Conservation (phyloP, 75 land plant species). For the Sequoia sempervirens region DNA sequence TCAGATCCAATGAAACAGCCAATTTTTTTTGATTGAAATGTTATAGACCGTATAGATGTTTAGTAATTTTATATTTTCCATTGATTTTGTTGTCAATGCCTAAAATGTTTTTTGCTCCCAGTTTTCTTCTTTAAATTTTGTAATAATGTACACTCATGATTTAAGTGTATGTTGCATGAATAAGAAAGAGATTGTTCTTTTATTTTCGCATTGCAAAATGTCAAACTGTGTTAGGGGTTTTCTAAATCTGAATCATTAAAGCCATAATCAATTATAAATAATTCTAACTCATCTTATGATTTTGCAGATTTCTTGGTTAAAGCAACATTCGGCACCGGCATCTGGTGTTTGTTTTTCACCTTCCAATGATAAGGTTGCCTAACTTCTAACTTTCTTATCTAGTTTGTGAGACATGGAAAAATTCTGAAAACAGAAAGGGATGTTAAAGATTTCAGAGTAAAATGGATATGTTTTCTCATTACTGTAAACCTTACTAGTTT, state of each 20-base stretch:
- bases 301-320: conserved; percentile 83
- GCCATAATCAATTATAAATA: neutral
- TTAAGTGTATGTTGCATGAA: neutral
- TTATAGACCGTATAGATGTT: neutral
- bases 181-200: neutral
- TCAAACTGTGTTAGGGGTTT: neutral
- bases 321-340: conserved; percentile 95
- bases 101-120: neutral
- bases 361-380: conserved; percentile 80
- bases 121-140: neutral
- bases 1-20: neutral
- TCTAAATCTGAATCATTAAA: neutral
- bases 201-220: neutral
- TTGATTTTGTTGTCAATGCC: neutral
- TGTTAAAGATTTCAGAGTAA: neutral
- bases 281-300: neutral
- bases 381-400: neutral
- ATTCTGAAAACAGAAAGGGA: neutral
- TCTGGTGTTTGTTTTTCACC: conserved; percentile 90
- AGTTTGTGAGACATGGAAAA: neutral
- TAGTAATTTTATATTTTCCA: neutral
- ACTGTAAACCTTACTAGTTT: neutral
- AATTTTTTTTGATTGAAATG: neutral
- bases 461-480: neutral
- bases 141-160: neutral